Conservation (phyloP, 225 moss, liverwort and hornwort species). For the Sphagnum contortum region DNA sequence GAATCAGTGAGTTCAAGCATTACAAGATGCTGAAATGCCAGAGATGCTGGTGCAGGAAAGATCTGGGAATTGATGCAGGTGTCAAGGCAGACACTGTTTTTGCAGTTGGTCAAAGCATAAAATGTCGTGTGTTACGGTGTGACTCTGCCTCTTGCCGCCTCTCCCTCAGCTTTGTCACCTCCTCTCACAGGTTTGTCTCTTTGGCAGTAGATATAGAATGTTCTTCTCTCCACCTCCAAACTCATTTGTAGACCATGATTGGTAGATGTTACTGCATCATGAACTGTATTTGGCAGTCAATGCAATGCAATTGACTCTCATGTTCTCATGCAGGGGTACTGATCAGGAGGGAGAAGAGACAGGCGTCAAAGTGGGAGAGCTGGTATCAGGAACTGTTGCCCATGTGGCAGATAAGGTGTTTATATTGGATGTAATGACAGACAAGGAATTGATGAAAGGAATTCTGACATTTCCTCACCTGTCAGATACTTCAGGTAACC, state of each 20-base stretch:
- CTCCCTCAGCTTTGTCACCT: constrained; percentile 68
- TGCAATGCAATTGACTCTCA: neutral
- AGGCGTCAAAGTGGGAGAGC: constrained; percentile 40
- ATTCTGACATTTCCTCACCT: constrained; percentile 51
- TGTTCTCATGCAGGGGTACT: constrained; percentile 22
- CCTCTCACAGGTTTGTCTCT: constrained; percentile 26
- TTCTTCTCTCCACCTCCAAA: no score
- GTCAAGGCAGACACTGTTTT: constrained; percentile 51
- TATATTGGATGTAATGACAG: constrained; percentile 49
- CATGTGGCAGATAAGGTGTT: constrained; percentile 48
- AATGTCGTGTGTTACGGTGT: constrained; percentile 75
- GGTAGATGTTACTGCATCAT: neutral
- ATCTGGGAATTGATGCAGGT: constrained; percentile 58
- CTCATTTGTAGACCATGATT: no score
- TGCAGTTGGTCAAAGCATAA: constrained; percentile 72
- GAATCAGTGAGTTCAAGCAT: no score
- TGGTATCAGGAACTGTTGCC: constrained; percentile 58
- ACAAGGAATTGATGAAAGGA: constrained; percentile 46
- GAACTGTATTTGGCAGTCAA: neutral
- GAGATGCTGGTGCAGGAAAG: constrained; percentile 32
- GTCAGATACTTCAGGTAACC: constrained; percentile 65
- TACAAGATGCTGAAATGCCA: no score
- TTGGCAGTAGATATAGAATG: no score
- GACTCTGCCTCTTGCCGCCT: constrained; percentile 57
- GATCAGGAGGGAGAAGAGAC: constrained; percentile 21